Evolutionary conservation across 2,329 filamentous ascomycete species (phyloP).

Genomic region (Epichloe uncinata): DNA sequence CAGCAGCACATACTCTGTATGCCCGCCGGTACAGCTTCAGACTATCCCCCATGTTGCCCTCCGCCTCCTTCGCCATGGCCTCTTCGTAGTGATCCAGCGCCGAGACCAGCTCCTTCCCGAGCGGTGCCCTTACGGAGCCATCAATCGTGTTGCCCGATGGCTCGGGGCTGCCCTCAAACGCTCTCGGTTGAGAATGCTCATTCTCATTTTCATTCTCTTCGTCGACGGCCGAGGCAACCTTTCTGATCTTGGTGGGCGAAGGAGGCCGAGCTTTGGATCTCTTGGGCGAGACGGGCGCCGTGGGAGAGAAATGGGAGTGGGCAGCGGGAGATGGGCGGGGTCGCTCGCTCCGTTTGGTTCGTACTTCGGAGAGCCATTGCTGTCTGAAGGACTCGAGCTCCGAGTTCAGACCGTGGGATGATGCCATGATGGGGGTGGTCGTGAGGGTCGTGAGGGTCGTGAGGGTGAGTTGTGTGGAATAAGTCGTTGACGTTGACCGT

Average conservation of each 20-base stretch:
- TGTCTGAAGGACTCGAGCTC: constrained; percentile 78
- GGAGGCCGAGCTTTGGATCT: not conserved
- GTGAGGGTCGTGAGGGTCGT: too few relatives aligned
- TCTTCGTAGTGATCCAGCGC: constrained; percentile 88
- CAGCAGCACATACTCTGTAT: constrained; percentile 48
- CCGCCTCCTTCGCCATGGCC: constrained; percentile 76
- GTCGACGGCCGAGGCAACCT: not conserved
- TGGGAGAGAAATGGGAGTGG: not conserved
- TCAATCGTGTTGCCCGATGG: constrained; percentile 8
- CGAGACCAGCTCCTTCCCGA: constrained; percentile 44
- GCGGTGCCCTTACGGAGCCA: constrained; percentile 4
- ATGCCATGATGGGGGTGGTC: constrained; percentile 4
- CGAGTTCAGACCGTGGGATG: constrained; percentile 29
- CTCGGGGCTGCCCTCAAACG: constrained; percentile 8
- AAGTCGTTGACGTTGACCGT: too few relatives aligned
- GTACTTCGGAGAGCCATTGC: constrained; percentile 79
- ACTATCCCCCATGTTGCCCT: constrained; percentile 81
- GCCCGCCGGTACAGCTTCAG: constrained; percentile 78
- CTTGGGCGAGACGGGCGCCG: not conserved
- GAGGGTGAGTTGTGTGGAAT: too few relatives aligned
- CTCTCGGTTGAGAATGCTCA: constrained; percentile 4
- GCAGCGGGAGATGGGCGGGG: not conserved
- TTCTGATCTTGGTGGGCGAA: not conserved
- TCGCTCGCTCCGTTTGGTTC: constrained; percentile 17
- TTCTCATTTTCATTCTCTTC: constrained; percentile 6